A percentile compares a stretch with the other conserved stretches of the same genome.
These are phyloP conservation scores for Acanthamoeba healyi DNA, from an alignment of 208 protist genomes.

Conservation along the genomic window DNA sequence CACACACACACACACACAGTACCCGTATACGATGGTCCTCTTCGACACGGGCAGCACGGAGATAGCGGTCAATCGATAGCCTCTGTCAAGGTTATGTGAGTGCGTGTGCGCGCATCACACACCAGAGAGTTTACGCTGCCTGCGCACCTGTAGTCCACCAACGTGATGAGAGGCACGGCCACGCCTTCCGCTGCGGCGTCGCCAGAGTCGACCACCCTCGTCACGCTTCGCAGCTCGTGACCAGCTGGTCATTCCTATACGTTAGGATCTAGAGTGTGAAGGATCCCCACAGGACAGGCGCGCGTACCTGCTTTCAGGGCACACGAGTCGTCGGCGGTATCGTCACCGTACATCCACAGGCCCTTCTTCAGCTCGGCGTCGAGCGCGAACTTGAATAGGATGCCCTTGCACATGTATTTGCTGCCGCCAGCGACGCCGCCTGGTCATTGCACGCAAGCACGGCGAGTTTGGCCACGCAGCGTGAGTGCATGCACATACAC, in stretches of 20 bases:
- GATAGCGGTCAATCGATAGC: slow-evolving; percentile 57
- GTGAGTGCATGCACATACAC: no score
- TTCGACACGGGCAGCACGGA: slow-evolving; percentile 53
- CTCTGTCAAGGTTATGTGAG: neutral
- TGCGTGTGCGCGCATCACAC: no score
- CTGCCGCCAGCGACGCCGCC: slow-evolving; percentile 71
- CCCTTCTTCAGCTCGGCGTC: slow-evolving; percentile 52
- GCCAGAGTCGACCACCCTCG: slow-evolving; percentile 29
- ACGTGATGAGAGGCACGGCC: slow-evolving; percentile 53
- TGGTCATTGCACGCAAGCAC: neutral
- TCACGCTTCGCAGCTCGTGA: slow-evolving; percentile 19
- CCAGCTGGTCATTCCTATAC: no score
- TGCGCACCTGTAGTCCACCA: neutral
- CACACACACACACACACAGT: no score
- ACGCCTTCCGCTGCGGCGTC: slow-evolving; percentile 54
- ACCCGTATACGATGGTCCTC: slow-evolving; percentile 65
- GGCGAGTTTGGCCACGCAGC: no score
- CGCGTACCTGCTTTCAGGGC: slow-evolving; percentile 46
- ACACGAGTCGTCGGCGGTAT: slow-evolving; percentile 10
- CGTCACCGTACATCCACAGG: slow-evolving; percentile 71
- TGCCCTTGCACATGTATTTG: slow-evolving; percentile 74
- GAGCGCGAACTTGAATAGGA: slow-evolving; percentile 77
- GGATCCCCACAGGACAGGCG: no score
- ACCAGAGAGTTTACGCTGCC: no score
- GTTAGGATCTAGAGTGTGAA: no score